phyloP scores from a whole-genome alignment of 345 rosid genomes.

The Tarenaya hassleriana region DNA sequence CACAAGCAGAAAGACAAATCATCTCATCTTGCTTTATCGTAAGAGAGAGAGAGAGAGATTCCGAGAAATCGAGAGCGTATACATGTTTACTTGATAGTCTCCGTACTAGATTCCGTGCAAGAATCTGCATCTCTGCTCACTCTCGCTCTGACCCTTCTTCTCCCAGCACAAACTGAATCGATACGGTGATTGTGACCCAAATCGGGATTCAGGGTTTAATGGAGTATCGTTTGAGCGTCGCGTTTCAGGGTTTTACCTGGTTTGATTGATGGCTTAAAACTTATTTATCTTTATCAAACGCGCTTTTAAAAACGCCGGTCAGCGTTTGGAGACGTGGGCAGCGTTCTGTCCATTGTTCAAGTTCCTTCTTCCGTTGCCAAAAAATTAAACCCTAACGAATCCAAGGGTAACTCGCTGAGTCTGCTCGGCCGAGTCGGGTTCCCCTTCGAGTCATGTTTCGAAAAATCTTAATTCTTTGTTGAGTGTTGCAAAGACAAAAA shows the following conservation, averaged over 20 bases:
- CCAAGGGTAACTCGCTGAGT: conserved; percentile 57
- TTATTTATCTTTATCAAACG: neutral
- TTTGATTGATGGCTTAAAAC: neutral
- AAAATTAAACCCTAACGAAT: no score
- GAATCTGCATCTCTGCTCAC: conserved; percentile 33
- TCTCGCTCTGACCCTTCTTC: neutral
- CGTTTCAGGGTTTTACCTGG: conserved; percentile 27
- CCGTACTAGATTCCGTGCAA: conserved; percentile 32
- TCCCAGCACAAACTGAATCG: conserved; percentile 2
- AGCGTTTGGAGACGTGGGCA: no score
- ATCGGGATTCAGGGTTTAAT: conserved; percentile 22
- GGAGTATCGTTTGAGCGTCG: conserved; percentile 8
- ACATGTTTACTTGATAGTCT: conserved; percentile 34
- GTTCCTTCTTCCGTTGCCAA: no score
- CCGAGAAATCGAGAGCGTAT: conserved; percentile 18
- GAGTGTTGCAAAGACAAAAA: conserved; percentile 1
- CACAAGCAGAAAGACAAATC: conserved; percentile 1
- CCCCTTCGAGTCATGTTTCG: conserved; percentile 27
- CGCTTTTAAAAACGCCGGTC: no score
- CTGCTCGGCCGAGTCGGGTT: conserved; percentile 86
- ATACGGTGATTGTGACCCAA: conserved; percentile 4
- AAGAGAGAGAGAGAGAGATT: no score
- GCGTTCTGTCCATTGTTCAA: no score
- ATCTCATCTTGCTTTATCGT: neutral
- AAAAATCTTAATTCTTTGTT: conserved; percentile 12